Base-by-base conservation (phyloP, 495 filamentous ascomycete genomes). In the Neurospora sp. region DNA sequence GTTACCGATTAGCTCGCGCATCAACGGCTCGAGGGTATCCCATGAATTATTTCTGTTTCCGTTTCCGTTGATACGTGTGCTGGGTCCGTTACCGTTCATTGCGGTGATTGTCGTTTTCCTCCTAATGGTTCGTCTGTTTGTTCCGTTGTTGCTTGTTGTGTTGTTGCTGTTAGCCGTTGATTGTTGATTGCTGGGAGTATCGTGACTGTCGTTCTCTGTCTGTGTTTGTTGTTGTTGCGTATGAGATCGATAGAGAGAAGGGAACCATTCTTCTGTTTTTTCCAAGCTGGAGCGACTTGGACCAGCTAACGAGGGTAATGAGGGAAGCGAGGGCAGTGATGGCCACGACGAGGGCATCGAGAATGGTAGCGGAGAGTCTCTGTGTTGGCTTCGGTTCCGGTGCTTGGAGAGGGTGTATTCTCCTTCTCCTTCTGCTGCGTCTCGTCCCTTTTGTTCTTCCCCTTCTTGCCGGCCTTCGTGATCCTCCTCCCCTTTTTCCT, bases 11-110 rank as follows among this genome's bases (percentile, higher is more conserved):
- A 78, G n/a, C 22, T 53, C 75, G 11, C 72, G 75, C 76, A 78
- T 78, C 16, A 78, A 38, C 41, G 73, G 73, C 53, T 76, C 76
- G 12, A 78, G 31, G 0, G 65, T 74, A 8, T 76, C 75, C 73
- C 76, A 38, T 35, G 27, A 31, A 31, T 71, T 61, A 39, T 18
- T 18, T 53, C 39, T 0, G 31, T 18, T 9, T 40, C 14, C 46
- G 48, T 27, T 27, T 27, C 46, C 1, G 12, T 35, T 4, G 53
- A 14, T 35, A 8, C 6, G 31, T 16, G 20, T 31, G 22, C 12
- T 31, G 3, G 11, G 2, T 31, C 2, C 0, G 22, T 14, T 61
- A 7, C 48, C 27, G 14, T 65, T 35, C 14, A 35, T 18, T 9
- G 53, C 27, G 27, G 27, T 14, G 6, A 16, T 65, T 35, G 27